Conservation (phyloP, 1,284 basidiomycete genomes). For the Cryptococcus deneoformans region DNA sequence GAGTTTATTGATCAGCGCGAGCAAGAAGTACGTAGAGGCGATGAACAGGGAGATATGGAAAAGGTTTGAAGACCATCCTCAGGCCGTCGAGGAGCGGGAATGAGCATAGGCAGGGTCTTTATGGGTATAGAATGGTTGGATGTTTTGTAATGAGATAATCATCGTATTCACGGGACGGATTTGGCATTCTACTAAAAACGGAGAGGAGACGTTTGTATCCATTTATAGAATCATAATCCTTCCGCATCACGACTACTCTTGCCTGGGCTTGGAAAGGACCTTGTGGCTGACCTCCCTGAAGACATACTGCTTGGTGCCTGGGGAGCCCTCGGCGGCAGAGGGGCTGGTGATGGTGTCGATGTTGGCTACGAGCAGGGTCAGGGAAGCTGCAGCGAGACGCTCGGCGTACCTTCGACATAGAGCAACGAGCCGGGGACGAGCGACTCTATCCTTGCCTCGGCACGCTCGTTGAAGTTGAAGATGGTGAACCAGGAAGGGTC, state of each 20-base stretch:
- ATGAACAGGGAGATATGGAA: slow-evolving; percentile 37
- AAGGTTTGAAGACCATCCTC: slow-evolving; percentile 24
- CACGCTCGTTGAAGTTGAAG: slow-evolving; percentile 37
- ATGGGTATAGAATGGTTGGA: no score
- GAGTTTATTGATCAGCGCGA: slow-evolving; percentile 38
- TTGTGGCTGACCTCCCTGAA: slow-evolving; percentile 17
- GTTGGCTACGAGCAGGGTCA: slow-evolving; percentile 5
- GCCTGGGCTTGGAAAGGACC: slow-evolving; percentile 6
- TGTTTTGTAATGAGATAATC: no score
- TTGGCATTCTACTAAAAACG: no score
- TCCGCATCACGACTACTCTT: no score
- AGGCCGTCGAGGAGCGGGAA: slow-evolving; percentile 1
- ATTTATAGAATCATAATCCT: no score
- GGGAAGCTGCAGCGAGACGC: neutral
- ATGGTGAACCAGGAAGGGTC: slow-evolving; percentile 35
- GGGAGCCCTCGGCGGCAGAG: slow-evolving; percentile 7
- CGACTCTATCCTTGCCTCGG: slow-evolving; percentile 16
- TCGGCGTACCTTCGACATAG: slow-evolving; percentile 34
- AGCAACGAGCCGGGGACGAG: slow-evolving; percentile 32
- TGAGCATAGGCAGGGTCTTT: neutral
- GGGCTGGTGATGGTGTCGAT: slow-evolving; percentile 15
- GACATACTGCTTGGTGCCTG: slow-evolving; percentile 32
- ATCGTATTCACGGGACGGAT: no score
- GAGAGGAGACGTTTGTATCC: no score
- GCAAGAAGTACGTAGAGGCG: slow-evolving; percentile 32